A percentile compares a stretch with the other conserved stretches of the same genome.
Conservation (phyloP, 257 asterid species). For the Ocimum tenuiflorum region DNA sequence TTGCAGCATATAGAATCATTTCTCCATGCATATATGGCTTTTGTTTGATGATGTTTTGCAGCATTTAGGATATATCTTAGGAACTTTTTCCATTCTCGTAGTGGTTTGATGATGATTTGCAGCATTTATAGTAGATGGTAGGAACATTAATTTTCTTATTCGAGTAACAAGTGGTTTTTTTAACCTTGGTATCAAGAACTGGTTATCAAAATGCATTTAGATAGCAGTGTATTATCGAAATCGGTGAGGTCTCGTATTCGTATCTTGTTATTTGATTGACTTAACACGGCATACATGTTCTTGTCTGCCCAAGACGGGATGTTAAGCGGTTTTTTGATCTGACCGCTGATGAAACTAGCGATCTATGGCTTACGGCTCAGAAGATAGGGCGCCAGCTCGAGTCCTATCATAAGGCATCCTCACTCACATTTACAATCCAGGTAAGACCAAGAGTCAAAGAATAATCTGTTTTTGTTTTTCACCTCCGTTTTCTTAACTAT, state of each 20-base stretch:
- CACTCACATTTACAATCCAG: constrained; percentile 76
- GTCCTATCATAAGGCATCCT: constrained; percentile 78
- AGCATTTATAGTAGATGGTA: too few relatives aligned
- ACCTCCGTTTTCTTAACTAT: background rate
- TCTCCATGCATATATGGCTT: too few relatives aligned
- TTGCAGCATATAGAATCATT: constrained; percentile 2
- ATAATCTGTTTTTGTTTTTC: constrained; percentile 13
- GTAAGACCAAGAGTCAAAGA: too few relatives aligned
- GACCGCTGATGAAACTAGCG: constrained; percentile 68
- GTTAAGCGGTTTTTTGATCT: constrained; percentile 77
- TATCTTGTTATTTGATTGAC: constrained; percentile 32
- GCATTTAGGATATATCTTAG: background rate
- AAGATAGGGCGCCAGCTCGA: constrained; percentile 73
- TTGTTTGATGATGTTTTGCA: too few relatives aligned
- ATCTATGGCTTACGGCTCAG: constrained; percentile 74
- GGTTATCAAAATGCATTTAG: background rate
- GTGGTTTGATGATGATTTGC: too few relatives aligned
- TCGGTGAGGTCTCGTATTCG: background rate
- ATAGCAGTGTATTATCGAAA: background rate
- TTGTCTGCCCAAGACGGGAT: constrained; percentile 85
- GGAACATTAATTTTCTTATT: too few relatives aligned
- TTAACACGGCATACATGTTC: constrained; percentile 75
- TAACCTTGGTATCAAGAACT: too few relatives aligned
- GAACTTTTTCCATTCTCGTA: background rate
- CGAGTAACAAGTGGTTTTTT: too few relatives aligned